Evolutionary conservation across 306 rosid genomes (phyloP), one percentile per base, ranked within the genome.

Genomic region (Gillenia trifoliata): DNA sequence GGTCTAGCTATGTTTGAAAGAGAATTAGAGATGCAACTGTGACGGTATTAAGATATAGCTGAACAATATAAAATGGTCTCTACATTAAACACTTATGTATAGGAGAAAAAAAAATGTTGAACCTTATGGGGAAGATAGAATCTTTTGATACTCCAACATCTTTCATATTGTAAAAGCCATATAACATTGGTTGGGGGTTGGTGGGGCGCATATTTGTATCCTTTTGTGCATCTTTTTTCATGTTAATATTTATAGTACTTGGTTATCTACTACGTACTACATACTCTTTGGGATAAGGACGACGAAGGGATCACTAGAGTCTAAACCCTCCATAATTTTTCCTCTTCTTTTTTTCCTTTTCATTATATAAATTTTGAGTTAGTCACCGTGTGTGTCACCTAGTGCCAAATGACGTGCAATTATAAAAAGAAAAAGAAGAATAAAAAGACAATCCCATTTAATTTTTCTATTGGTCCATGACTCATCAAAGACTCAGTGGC

Each of bases 381-480:
- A 52, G 73, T 74, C 71, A 56, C 71, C 61, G 61, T 75, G 70
- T 80, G 78, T 78, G 80, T 80, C 86, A 72, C 77, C 70, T 75
- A 65, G 70, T 70, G 78, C 85, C 84, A 83, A 79, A 70, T 81
- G 89, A 84, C 80, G 57, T 55, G 73, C 86, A 79, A 75, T 52
- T 68, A 59, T 73, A 43, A 12, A 41, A 19, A 36, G 33, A 68
- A 56, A 60, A 75, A 71, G 66, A 60, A 59, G 60, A 75, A 30
- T 4, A 15, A 47, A 28, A 31, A n/a, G 57, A 56, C 61, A 11
- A 73, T 75, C 73, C 75, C 26, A 69, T 73, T 47, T 52, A 38
- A 75, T 59, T 31, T 64, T 74, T 71, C 80, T 75, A 80, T 83
- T 85, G 87, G 80, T 71, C 63, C 45, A 47, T 88, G 92, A 88